These are phyloP conservation scores for Ogataea polymorpha DNA, from an alignment of 805 yeast genomes.

Conservation along the genomic window DNA sequence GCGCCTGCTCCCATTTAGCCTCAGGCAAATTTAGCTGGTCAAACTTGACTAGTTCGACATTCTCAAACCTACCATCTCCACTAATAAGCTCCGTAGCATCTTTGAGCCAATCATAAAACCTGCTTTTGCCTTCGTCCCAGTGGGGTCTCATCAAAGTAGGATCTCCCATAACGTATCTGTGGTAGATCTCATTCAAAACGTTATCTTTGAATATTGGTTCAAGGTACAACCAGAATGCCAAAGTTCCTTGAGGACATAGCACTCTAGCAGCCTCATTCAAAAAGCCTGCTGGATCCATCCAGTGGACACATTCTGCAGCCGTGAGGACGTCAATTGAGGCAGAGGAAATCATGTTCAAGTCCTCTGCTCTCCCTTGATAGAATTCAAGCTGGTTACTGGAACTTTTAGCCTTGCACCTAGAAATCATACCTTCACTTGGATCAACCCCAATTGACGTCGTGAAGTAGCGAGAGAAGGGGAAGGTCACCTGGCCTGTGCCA, in stretches of 20 bases:
- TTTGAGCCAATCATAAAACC: conserved; percentile 34
- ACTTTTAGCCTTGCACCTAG: conserved; percentile 33
- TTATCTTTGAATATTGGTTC: conserved; percentile 57
- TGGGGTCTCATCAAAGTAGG: conserved; percentile 45
- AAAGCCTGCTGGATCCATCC: conserved; percentile 53
- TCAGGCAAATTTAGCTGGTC: conserved; percentile 10
- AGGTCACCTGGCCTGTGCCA: conserved; percentile 76
- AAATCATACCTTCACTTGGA: conserved; percentile 54
- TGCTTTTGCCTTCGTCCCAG: conserved; percentile 45
- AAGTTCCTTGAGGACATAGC: conserved; percentile 57
- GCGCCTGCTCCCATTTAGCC: not conserved
- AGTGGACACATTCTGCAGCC: conserved; percentile 77
- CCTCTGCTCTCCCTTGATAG: conserved; percentile 27
- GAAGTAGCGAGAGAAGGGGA: conserved; percentile 45
- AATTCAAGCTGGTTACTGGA: conserved; percentile 18
- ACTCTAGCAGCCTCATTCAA: conserved; percentile 42
- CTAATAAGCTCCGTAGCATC: conserved; percentile 8
- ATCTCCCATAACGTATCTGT: conserved; percentile 50
- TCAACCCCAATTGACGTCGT: conserved; percentile 61
- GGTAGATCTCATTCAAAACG: conserved; percentile 48
- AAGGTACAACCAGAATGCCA: conserved; percentile 74
- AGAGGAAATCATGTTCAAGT: conserved; percentile 18
- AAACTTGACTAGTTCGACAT: conserved; percentile 15
- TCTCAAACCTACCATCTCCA: conserved; percentile 31
- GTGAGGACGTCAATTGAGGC: conserved; percentile 58